phyloP scores from a whole-genome alignment of 2,329 filamentous ascomycete species.

The Claviceps quebecensis region DNA sequence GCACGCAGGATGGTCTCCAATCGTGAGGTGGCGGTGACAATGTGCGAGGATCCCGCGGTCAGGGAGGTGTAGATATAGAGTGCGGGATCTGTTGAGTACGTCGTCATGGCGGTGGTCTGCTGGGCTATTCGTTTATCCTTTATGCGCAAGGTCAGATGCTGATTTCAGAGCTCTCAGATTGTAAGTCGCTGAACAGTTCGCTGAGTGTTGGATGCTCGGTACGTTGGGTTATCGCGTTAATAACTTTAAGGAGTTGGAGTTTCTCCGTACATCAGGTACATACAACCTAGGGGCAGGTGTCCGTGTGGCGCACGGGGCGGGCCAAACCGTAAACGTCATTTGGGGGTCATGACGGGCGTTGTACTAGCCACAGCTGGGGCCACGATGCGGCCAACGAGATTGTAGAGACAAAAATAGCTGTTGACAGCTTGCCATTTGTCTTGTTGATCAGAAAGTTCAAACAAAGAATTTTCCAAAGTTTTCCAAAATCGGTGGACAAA shows the following conservation, averaged over 20 bases:
- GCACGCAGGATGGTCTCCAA: conserved; percentile 93
- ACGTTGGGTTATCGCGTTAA: not conserved
- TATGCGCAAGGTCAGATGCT: not conserved
- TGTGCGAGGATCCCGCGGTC: conserved; percentile 88
- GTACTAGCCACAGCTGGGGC: too few relatives aligned
- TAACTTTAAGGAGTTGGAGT: not conserved
- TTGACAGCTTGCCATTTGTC: too few relatives aligned
- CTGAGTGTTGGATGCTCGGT: not conserved
- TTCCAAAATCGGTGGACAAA: too few relatives aligned
- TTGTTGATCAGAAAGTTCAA: too few relatives aligned
- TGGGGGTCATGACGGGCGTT: too few relatives aligned
- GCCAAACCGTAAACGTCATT: too few relatives aligned
- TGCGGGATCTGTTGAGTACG: conserved; percentile 47
- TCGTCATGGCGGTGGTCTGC: conserved; percentile 16
- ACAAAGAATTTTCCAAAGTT: too few relatives aligned
- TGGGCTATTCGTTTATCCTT: not conserved
- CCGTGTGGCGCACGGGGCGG: too few relatives aligned
- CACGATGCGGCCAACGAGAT: too few relatives aligned
- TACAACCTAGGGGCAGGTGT: too few relatives aligned
- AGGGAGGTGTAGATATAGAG: conserved; percentile 95
- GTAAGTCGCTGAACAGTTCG: not conserved
- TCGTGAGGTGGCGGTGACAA: conserved; percentile 88
- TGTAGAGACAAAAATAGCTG: too few relatives aligned
- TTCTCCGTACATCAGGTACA: not conserved
- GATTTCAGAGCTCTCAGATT: not conserved